Base-by-base conservation (phyloP, 1,139 yeast genomes). In the Geotrichum australiense region DNA sequence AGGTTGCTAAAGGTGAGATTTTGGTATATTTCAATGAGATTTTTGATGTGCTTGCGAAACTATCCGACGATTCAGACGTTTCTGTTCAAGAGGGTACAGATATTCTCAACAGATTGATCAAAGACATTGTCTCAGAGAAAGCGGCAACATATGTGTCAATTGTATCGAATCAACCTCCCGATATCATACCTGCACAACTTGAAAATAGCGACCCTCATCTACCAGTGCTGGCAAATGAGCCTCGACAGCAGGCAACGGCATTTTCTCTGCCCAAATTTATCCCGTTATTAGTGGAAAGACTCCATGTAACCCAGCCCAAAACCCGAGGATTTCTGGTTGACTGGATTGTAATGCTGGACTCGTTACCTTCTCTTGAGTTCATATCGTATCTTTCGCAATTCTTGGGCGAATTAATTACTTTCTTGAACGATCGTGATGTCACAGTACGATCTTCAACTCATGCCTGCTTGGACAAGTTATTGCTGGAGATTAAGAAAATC, bases 71-170 rank as follows among this genome's bases (percentile, higher is more conserved):
- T 59, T 73, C 86, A 6, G 98, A 91, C 53, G 78, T 83, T 25
- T 81, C 94, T 24, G 97, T 91, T 20, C 85, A 89, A 57, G 91
- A 89, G 55, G 99, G 96, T 4, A 97, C 98, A 2, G 96, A 91
- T 61, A 73, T 93, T 37, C 73, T 93, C 50, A 97, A 93, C 62
- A 63, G 97, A 32, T 70, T 93, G 50, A 78, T 91, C 51, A 91
- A 93, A 60, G 98, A 93, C 60, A 89, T 93, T 42, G 96, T 91
- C 1, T 84, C 95, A 40, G 97, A 94, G 50, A 86, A 89, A 58
- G 94, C 97, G 0, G 80, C 96, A 1, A 81, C 81, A 19, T 91
- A 87, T 61, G 80, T 87, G 2, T 85, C 95, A n/a, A 74, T 85
- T 2, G 73, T 87, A 27, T 79, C 76, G 18, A 39, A 42, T 14